phyloP scores from a whole-genome alignment of 768 basidiomycete species.

The Trametes elegans region DNA sequence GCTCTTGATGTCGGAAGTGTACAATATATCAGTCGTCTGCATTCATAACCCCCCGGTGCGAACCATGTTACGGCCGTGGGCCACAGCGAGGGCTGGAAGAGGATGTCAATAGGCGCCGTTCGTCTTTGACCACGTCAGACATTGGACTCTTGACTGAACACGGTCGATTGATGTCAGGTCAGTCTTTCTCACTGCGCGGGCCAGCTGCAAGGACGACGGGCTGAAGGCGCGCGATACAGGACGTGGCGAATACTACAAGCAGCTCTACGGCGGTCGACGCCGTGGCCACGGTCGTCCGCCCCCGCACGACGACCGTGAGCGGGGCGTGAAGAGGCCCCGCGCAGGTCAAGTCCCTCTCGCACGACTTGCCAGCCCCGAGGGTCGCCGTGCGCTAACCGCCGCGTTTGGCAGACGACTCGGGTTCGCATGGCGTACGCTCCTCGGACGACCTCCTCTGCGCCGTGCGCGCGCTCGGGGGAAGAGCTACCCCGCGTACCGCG shows the following conservation, averaged over 20 bases:
- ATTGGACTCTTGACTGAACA: too few species aligned
- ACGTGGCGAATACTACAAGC: slow-evolving; percentile 18
- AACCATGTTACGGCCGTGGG: too few species aligned
- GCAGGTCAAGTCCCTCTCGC: not conserved
- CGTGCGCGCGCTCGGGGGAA: slow-evolving; percentile 10
- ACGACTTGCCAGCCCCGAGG: too few species aligned
- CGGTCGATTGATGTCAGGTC: too few species aligned
- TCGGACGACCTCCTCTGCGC: not conserved
- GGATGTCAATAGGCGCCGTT: too few species aligned
- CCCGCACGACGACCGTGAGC: not conserved
- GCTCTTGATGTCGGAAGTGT: not conserved
- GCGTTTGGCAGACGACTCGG: too few species aligned
- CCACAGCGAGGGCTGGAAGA: too few species aligned
- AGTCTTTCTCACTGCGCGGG: not conserved
- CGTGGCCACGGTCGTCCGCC: not conserved
- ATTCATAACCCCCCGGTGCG: too few species aligned
- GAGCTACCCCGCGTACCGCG: slow-evolving; percentile 17
- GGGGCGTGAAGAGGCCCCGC: not conserved
- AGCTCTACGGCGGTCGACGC: slow-evolving; percentile 17
- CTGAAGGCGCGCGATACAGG: not conserved
- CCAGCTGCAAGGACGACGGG: not conserved
- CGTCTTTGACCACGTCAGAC: not conserved
- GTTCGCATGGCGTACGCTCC: not conserved
- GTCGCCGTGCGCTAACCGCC: too few species aligned
- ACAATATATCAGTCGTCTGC: too few species aligned